Conservation (phyloP, 176 grass and related monocot species). For the Zoysia japonica region DNA sequence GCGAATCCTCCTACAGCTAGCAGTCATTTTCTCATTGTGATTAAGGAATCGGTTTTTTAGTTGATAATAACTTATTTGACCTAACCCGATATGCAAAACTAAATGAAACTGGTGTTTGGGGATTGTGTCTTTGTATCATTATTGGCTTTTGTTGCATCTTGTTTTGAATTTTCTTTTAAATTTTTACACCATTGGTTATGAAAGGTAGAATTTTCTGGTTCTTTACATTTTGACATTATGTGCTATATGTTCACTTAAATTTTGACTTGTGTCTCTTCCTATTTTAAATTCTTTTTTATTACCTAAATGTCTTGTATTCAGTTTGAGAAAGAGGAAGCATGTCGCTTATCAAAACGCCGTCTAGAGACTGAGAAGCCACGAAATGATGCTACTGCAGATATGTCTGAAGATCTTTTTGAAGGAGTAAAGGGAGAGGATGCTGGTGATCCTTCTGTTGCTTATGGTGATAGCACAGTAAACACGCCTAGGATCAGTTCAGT, state of each 20-base stretch:
- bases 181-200: background rate
- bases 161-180: background rate
- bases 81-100: slow-evolving; percentile 7
- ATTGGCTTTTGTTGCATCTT: background rate
- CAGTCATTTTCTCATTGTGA: background rate
- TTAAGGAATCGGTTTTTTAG: background rate
- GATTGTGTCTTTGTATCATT: slow-evolving; percentile 8
- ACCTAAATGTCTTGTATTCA: slow-evolving; percentile 44
- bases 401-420: slow-evolving; percentile 90
- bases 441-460: slow-evolving; percentile 67
- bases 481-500: slow-evolving; percentile 64
- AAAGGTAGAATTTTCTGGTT: background rate
- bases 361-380: slow-evolving; percentile 56
- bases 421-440: slow-evolving; percentile 70
- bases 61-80: slow-evolving; percentile 11
- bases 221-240: slow-evolving; percentile 12
- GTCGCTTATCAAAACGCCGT: slow-evolving; percentile 56
- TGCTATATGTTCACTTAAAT: slow-evolving; percentile 4
- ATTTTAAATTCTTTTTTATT: slow-evolving; percentile 29
- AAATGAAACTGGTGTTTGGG: background rate
- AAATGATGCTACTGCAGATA: slow-evolving; percentile 64
- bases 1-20: slow-evolving; percentile 6
- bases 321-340: slow-evolving; percentile 71
- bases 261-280: slow-evolving; percentile 12
- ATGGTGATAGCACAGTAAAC: slow-evolving; percentile 64